A percentile compares a stretch with the other conserved stretches of the same genome.
phyloP scores from a whole-genome alignment of 1,139 yeast species.

The Sugiyamaella paludigena region DNA sequence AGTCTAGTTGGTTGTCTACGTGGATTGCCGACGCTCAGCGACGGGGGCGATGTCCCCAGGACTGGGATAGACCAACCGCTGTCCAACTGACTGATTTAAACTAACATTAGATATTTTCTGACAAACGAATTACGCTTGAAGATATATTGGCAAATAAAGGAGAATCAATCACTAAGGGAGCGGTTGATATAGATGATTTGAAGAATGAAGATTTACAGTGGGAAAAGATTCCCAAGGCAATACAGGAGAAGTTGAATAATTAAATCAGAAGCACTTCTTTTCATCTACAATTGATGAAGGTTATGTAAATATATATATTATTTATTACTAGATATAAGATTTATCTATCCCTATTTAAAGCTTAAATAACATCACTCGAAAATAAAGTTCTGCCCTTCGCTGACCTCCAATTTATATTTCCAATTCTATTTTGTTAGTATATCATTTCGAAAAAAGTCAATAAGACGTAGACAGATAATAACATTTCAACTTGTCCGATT shows the following conservation, averaged over 20 bases:
- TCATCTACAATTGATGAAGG: not conserved
- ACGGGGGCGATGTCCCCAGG: not conserved
- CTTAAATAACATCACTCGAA: no score
- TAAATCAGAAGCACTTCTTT: not conserved
- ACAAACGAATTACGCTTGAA: slow-evolving; percentile 68
- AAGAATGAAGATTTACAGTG: slow-evolving; percentile 23
- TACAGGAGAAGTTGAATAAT: slow-evolving; percentile 19
- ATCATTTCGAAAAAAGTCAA: not conserved
- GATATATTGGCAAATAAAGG: slow-evolving; percentile 79
- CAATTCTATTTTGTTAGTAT: slow-evolving; percentile 1
- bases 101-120: slow-evolving; percentile 60
- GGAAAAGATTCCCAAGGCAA: slow-evolving; percentile 25
- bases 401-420: not conserved
- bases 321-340: not conserved
- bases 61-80: not conserved
- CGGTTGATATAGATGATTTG: slow-evolving; percentile 21
- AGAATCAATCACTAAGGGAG: slow-evolving; percentile 57
- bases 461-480: not conserved
- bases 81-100: no score
- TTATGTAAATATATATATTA: not conserved
- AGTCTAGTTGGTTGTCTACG: slow-evolving; percentile 26
- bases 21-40: not conserved
- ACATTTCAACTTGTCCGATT: not conserved
- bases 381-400: no score
- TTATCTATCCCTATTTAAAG: not conserved